Evolutionary conservation across 768 basidiomycete genomes (phyloP).

Genomic region (Boletales sp.): DNA sequence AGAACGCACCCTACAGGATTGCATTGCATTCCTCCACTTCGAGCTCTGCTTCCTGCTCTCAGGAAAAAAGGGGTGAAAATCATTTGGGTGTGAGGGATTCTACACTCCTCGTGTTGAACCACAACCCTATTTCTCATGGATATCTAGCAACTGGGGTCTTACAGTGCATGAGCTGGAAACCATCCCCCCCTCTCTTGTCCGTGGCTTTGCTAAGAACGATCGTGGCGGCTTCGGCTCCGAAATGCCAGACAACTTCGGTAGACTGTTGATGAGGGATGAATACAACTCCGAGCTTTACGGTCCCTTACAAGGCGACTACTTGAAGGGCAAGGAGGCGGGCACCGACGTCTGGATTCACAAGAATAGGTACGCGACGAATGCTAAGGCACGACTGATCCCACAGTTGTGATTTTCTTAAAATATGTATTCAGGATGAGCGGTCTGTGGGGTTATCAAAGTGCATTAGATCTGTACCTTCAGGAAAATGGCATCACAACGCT

Average conservation of each 20-base stretch:
- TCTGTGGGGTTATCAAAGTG: conserved; percentile 61
- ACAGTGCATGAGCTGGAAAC: conserved; percentile 59
- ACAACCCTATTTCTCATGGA: background rate
- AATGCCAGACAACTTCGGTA: conserved; percentile 52
- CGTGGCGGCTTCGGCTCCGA: conserved; percentile 52
- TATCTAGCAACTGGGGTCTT: conserved; percentile 64
- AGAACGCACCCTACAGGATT: conserved; percentile 53
- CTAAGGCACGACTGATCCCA: background rate
- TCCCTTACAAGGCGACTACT: conserved; percentile 53
- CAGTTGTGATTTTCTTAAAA: background rate
- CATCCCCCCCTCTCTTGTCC: conserved; percentile 57
- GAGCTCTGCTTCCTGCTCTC: conserved; percentile 45
- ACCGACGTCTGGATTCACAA: conserved; percentile 74
- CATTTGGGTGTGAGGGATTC: conserved; percentile 55
- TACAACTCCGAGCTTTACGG: conserved; percentile 62
- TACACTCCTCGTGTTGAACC: background rate
- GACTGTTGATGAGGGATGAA: conserved; percentile 54
- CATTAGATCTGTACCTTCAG: conserved; percentile 58
- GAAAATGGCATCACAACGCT: conserved; percentile 61
- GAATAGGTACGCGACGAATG: conserved; percentile 43
- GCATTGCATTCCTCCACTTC: conserved; percentile 52
- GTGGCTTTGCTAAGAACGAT: conserved; percentile 49
- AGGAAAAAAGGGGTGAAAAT: conserved; percentile 51
- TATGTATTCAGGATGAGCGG: conserved; percentile 51
- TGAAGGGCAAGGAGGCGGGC: conserved; percentile 48